Percentiles rank a stretch among this genome's conserved stretches.
Evolutionary conservation across 768 basidiomycete genomes (phyloP).

Genomic region (Suillus subaureus): DNA sequence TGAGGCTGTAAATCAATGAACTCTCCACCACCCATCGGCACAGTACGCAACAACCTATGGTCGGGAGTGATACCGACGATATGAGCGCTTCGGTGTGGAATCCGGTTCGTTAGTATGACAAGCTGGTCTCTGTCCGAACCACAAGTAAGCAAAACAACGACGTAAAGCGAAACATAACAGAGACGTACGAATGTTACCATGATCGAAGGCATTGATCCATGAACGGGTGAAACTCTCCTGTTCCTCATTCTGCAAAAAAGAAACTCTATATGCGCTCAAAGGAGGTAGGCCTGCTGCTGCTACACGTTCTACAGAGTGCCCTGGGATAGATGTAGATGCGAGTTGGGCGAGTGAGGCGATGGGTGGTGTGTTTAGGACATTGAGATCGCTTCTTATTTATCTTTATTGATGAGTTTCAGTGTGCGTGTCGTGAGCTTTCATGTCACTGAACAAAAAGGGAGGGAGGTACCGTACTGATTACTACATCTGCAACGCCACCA

Average conservation of each 20-base stretch:
- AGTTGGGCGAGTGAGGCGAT: conserved; percentile 82
- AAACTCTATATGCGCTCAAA: conserved; percentile 74
- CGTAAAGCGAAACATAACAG: background rate
- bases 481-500: conserved; percentile 70
- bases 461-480: conserved; percentile 78
- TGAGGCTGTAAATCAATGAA: conserved; percentile 95
- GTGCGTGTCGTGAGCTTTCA: background rate
- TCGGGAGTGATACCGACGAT: conserved; percentile 88
- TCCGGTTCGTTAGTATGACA: conserved; percentile 79
- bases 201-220: conserved; percentile 73
- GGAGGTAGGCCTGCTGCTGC: conserved; percentile 68
- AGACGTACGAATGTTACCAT: conserved; percentile 91
- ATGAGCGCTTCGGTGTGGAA: conserved; percentile 68
- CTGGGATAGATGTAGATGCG: background rate
- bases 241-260: conserved; percentile 54
- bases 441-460: background rate
- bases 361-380: conserved; percentile 81
- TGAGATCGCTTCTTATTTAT: conserved; percentile 56
- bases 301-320: conserved; percentile 70
- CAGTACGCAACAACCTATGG: conserved; percentile 83
- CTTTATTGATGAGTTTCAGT: background rate
- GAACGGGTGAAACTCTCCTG: conserved; percentile 81
- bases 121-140: conserved; percentile 63
- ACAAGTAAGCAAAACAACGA: conserved; percentile 5
- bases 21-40: conserved; percentile 41